Evolutionary conservation across 2,329 filamentous ascomycete genomes (phyloP).

Genomic region (Penicillium digitatum): DNA sequence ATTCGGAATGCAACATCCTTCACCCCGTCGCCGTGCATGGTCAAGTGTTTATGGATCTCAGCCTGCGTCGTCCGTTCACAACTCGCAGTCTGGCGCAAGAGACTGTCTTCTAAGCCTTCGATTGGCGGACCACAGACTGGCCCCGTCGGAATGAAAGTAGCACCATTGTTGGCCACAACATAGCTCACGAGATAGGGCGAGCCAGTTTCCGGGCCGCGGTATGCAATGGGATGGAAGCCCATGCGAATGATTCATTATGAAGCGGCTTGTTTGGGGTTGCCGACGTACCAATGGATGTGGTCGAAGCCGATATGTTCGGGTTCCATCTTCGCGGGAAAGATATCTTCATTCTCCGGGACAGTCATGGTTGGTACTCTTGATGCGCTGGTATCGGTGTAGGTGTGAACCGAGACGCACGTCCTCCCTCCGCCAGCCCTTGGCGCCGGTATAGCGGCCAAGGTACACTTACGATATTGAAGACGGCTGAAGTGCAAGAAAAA

Average conservation of each 20-base stretch:
- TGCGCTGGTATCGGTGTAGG: neutral
- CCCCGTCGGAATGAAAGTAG: slow-evolving; percentile 80
- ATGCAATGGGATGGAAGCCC: slow-evolving; percentile 74
- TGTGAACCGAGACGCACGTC: neutral
- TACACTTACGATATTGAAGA: slow-evolving; percentile 3
- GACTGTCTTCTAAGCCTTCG: slow-evolving; percentile 54
- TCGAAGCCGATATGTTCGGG: slow-evolving; percentile 61
- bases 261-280: slow-evolving; percentile 88
- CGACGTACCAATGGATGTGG: slow-evolving; percentile 88
- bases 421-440: neutral
- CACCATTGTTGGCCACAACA: slow-evolving; percentile 69
- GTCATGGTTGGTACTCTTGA: slow-evolving; percentile 1
- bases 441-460: neutral
- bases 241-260: slow-evolving; percentile 79
- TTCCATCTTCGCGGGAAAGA: slow-evolving; percentile 22
- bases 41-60: slow-evolving; percentile 74
- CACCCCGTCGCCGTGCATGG: slow-evolving; percentile 81
- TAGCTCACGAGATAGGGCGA: slow-evolving; percentile 74
- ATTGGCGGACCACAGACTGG: slow-evolving; percentile 59
- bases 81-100: slow-evolving; percentile 38
- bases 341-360: slow-evolving; percentile 8
- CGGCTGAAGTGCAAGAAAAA: neutral
- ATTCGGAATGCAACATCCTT: slow-evolving; percentile 91
- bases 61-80: slow-evolving; percentile 61
- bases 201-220: slow-evolving; percentile 80